Conservation (phyloP, 805 yeast species). For the Teunomyces panamensis region DNA sequence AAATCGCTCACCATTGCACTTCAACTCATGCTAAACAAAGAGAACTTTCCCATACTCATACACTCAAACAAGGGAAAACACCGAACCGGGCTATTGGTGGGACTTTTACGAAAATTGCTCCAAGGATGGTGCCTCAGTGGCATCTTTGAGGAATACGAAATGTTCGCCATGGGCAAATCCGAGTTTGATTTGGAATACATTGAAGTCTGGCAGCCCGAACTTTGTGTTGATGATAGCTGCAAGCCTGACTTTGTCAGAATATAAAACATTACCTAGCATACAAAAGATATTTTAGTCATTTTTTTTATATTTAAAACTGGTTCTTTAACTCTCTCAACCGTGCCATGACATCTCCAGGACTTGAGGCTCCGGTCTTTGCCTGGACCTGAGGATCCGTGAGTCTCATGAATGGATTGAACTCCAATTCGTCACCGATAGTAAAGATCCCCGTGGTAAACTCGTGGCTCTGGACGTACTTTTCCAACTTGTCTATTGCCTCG, state of each 20-base stretch:
- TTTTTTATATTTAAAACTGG: conserved; percentile 18
- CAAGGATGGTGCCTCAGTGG: conserved; percentile 96
- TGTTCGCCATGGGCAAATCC: conserved; percentile 91
- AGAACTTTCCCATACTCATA: conserved; percentile 81
- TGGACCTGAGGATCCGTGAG: conserved; percentile 61
- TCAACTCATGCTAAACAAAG: conserved; percentile 53
- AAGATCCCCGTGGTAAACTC: conserved; percentile 84
- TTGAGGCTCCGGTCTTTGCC: conserved; percentile 52
- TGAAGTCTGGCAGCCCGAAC: conserved; percentile 70
- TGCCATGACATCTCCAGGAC: conserved; percentile 61
- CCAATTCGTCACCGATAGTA: conserved; percentile 78
- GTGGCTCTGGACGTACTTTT: conserved; percentile 46
- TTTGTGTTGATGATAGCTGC: conserved; percentile 44
- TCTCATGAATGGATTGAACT: conserved; percentile 88
- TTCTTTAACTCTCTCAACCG: conserved; percentile 77
- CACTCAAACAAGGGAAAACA: conserved; percentile 99
- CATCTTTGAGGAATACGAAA: conserved; percentile 88
- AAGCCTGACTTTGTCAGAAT: conserved; percentile 65
- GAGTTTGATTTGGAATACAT: conserved; percentile 89
- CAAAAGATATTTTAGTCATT: too few relatives aligned
- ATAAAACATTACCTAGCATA: conserved; percentile 9
- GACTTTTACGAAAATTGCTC: conserved; percentile 75
- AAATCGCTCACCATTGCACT: conserved; percentile 55
- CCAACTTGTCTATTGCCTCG: conserved; percentile 55
- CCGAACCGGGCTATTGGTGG: conserved; percentile 91